phyloP scores from a whole-genome alignment of 2,329 filamentous ascomycete species.

The Grosmannia huntii region DNA sequence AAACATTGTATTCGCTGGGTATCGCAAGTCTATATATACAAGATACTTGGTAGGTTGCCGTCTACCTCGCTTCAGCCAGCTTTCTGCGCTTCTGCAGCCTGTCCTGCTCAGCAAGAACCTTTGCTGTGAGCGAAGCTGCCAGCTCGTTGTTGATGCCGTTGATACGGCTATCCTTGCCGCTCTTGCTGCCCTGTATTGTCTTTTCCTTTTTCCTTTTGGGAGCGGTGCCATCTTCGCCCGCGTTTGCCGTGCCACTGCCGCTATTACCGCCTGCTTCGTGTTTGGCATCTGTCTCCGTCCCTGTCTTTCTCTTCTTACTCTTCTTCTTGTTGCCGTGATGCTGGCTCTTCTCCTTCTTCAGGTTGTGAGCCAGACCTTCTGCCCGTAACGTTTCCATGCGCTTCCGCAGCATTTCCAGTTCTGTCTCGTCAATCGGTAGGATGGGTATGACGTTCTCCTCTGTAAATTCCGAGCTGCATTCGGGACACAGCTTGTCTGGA shows the following conservation, averaged over 20 bases:
- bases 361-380: slow-evolving; percentile 65
- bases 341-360: slow-evolving; percentile 63
- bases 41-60: neutral
- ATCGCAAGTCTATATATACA: neutral
- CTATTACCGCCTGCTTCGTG: slow-evolving; percentile 11
- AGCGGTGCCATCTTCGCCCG: neutral
- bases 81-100: slow-evolving; percentile 68
- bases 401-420: slow-evolving; percentile 53
- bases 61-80: slow-evolving; percentile 32
- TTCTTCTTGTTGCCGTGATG: slow-evolving; percentile 46
- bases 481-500: slow-evolving; percentile 44
- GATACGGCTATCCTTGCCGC: slow-evolving; percentile 21
- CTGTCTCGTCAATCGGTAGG: slow-evolving; percentile 55
- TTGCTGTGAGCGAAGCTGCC: slow-evolving; percentile 74
- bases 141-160: slow-evolving; percentile 75
- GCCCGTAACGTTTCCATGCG: slow-evolving; percentile 57
- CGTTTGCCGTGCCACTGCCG: neutral
- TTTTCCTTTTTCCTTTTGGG: slow-evolving; percentile 12
- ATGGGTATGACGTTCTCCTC: slow-evolving; percentile 72
- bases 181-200: slow-evolving; percentile 9
- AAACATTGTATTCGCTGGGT: neutral
- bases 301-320: slow-evolving; percentile 38
- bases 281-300: slow-evolving; percentile 1
- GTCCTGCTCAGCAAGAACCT: slow-evolving; percentile 78
- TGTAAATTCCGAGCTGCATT: slow-evolving; percentile 67